These are phyloP conservation scores for Silene conica DNA, from an alignment of 148 eudicot species.

Conservation along the genomic window DNA sequence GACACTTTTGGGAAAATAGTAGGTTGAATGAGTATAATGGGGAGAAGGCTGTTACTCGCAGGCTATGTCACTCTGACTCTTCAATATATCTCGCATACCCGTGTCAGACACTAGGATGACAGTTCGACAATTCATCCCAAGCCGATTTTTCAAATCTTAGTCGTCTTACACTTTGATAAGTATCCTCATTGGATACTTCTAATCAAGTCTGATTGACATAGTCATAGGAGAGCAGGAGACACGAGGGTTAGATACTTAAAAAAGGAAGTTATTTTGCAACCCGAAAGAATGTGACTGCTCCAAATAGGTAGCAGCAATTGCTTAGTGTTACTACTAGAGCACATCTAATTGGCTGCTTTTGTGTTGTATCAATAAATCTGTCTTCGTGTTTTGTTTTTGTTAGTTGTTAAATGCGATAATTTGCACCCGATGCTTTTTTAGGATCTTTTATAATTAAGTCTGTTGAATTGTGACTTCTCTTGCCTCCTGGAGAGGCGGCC, in stretches of 20 bases:
- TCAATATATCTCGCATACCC: not conserved
- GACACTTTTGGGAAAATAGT: not conserved
- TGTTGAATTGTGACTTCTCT: not conserved
- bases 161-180: too few species aligned
- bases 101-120: too few species aligned
- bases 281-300: conserved; percentile 1
- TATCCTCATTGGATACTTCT: too few species aligned
- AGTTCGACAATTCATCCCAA: too few species aligned
- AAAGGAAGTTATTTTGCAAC: not conserved
- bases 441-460: too few species aligned
- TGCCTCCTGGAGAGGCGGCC: not conserved
- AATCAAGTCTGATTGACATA: too few species aligned
- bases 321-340: not conserved
- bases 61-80: too few species aligned
- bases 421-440: not conserved
- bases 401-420: not conserved
- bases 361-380: not conserved
- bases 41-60: not conserved
- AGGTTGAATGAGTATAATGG: not conserved
- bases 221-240: not conserved
- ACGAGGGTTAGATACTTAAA: not conserved
- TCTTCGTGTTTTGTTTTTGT: not conserved
- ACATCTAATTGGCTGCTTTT: not conserved
- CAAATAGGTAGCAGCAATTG: not conserved
- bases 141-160: too few species aligned